Conservation (phyloP, 2,329 filamentous ascomycete genomes). For the Ramichloridium luteum region DNA sequence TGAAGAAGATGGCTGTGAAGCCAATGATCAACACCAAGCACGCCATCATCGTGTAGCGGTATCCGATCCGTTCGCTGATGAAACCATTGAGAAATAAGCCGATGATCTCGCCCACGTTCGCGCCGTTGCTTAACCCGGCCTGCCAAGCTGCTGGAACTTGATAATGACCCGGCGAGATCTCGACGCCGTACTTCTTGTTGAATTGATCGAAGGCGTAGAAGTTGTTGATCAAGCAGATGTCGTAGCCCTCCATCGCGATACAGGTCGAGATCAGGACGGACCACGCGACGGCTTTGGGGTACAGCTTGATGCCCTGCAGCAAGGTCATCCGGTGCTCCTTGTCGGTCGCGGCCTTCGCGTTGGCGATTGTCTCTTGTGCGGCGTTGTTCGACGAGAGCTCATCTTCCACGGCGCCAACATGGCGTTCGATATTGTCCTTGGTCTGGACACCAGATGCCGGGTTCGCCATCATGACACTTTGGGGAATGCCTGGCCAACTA, state of each 20-base stretch:
- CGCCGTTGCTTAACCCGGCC: conserved; percentile 35
- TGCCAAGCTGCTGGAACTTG: conserved; percentile 37
- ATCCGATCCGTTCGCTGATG: conserved; percentile 35
- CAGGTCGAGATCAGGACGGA: conserved; percentile 78
- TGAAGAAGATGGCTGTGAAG: conserved; percentile 39
- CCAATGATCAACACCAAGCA: conserved; percentile 31
- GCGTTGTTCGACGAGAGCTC: conserved; percentile 19
- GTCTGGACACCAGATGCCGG: no score
- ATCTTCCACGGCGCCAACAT: conserved; percentile 22
- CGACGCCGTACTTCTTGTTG: conserved; percentile 25
- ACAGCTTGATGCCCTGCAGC: conserved; percentile 63
- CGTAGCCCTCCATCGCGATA: conserved; percentile 86
- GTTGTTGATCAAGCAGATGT: conserved; percentile 69
- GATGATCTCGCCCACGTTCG: conserved; percentile 32
- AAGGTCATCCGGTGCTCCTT: conserved; percentile 44
- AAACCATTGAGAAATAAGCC: conserved; percentile 37
- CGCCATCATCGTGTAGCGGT: conserved; percentile 34
- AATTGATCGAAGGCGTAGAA: conserved; percentile 48
- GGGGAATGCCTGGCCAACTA: no score
- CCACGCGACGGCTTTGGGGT: conserved; percentile 79
- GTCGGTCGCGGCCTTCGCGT: conserved; percentile 35
- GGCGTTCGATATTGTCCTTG: conserved; percentile 11
- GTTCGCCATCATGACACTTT: no score
- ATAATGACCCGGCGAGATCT: conserved; percentile 14
- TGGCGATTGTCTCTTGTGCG: conserved; percentile 24